Percentiles rank a stretch among this genome's conserved stretches.
phyloP scores from a whole-genome alignment of 1,284 basidiomycete genomes.

The Rhodofomes roseus region DNA sequence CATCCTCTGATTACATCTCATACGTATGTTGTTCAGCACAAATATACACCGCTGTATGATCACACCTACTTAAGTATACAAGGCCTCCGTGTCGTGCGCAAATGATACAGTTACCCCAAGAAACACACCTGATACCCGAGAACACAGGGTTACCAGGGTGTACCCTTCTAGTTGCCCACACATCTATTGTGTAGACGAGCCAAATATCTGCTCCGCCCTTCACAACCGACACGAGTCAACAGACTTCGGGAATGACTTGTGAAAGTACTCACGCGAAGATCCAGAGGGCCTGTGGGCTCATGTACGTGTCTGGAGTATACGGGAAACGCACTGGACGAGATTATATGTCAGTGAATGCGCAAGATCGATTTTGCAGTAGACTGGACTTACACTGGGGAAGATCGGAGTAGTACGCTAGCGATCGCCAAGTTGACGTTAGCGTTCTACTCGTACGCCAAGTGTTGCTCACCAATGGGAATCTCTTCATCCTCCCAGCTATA shows the following conservation, averaged over 20 bases:
- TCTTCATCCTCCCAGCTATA: slow-evolving; percentile 26
- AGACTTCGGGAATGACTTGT: neutral
- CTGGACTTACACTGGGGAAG: slow-evolving; percentile 28
- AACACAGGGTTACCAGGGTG: too few species aligned
- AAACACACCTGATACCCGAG: too few species aligned
- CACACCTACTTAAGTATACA: too few species aligned
- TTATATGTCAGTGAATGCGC: neutral
- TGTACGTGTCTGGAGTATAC: slow-evolving; percentile 61
- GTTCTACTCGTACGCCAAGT: too few species aligned
- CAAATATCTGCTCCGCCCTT: neutral
- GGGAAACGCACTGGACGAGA: slow-evolving; percentile 46
- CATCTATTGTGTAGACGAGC: too few species aligned
- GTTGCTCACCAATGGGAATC: slow-evolving; percentile 22
- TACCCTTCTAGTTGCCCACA: neutral
- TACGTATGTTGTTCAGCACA: too few species aligned
- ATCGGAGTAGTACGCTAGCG: slow-evolving; percentile 31
- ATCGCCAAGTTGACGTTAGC: too few species aligned
- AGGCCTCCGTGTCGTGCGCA: too few species aligned
- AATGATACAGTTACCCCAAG: too few species aligned
- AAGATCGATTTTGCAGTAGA: too few species aligned
- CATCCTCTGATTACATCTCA: too few species aligned
- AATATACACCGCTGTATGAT: too few species aligned
- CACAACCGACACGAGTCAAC: neutral
- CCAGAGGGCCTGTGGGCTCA: slow-evolving; percentile 61
- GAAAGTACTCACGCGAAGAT: slow-evolving; percentile 44